These are phyloP conservation scores for Ceratobasidium sp. DNA, from an alignment of 1,284 basidiomycete genomes.

Conservation along the genomic window DNA sequence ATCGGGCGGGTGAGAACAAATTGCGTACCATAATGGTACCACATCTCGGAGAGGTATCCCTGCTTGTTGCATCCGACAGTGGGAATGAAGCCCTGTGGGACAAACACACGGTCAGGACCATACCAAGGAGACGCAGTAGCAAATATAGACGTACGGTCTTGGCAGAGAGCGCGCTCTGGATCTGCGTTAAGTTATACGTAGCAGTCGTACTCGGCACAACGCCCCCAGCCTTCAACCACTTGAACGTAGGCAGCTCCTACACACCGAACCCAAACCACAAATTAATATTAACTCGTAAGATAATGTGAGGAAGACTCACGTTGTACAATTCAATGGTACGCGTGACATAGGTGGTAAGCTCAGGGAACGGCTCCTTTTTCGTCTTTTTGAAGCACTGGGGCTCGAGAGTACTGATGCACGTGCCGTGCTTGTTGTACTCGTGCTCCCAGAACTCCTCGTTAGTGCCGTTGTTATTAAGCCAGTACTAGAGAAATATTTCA, in stretches of 20 bases:
- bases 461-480: constrained; percentile 50
- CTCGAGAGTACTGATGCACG: constrained; percentile 47
- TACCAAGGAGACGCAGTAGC: neutral
- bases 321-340: constrained; percentile 46
- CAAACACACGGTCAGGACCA: neutral
- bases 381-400: constrained; percentile 45
- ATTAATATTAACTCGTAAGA: neutral
- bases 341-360: constrained; percentile 50
- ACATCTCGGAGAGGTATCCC: constrained; percentile 38
- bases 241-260: constrained; percentile 51
- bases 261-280: neutral
- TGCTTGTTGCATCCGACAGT: constrained; percentile 35
- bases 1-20: neutral
- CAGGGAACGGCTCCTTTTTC: constrained; percentile 44
- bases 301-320: neutral
- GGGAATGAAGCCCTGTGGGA: constrained; percentile 22
- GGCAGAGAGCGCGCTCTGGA: constrained; percentile 46
- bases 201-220: constrained; percentile 51
- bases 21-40: constrained; percentile 41
- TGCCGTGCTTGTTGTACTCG: constrained; percentile 51
- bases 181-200: constrained; percentile 53
- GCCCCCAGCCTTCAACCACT: constrained; percentile 53
- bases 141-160: constrained; percentile 3
- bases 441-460: constrained; percentile 52
- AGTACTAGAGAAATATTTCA: constrained; percentile 45